Evolutionary conservation across 805 yeast species (phyloP), one percentile per base, ranked within the genome.

Genomic region (Barnettozyma vustinii): DNA sequence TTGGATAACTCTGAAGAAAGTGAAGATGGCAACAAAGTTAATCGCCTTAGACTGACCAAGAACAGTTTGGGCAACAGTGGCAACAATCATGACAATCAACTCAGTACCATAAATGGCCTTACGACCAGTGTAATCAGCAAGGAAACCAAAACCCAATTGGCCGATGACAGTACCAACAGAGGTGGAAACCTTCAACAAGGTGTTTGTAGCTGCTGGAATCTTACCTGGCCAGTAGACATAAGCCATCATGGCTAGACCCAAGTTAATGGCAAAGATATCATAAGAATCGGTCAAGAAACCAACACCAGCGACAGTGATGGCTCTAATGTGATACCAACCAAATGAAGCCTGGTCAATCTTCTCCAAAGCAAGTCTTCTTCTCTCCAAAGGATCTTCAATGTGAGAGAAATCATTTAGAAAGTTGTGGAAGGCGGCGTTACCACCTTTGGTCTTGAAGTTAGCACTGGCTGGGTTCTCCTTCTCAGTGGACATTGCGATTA

Each of bases 111-210:
- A 89, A 64, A 89, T 80, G 64, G 77, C 81, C 71, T 90, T 89
- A 74, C 97, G 83, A 58, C 97, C 97, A 52, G 84, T 72, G 26
- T 71, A 65, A 74, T 89, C 97, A 53, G 92, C 96, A 55, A 84
- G 59, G 62, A 77, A 73, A 71, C 97, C 97, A 61, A 89, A 90
- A 51, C 85, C 80, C 45, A 89, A 64, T 72, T 90, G 96, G 62
- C 96, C 97, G 63, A 90, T 78, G 56, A 89, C 96, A 40, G 96
- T 89, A 72, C 96, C 96, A 48, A 88, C 96, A 44, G 96, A 88
- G 21, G 96, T 89, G 45, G 96, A 87, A 46, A 86, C 91, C 72
- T 89, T 89, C 56, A 89, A 69, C 56, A 88, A 72, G 49, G 96
- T 88, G 50, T 72, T 66, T 46, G 95, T 85, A 44, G 95, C 82